Percentiles rank a stretch among this genome's conserved stretches.
phyloP scores from a whole-genome alignment of 805 yeast genomes.

The Saccharomycopsis schoenii region DNA sequence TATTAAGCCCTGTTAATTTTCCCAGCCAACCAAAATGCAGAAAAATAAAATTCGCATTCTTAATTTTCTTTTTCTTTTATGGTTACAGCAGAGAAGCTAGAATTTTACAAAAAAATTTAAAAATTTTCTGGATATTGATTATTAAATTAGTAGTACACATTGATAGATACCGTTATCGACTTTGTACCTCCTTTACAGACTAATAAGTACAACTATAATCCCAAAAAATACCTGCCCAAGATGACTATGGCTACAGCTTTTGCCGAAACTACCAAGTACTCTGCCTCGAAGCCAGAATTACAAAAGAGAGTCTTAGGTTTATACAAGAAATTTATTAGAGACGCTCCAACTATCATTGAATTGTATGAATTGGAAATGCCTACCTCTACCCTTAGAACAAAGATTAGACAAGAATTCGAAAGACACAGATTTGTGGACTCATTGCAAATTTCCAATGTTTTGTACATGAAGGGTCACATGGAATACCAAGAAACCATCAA shows the following conservation, averaged over 20 bases:
- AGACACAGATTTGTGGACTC: constrained; percentile 69
- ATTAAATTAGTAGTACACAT: background rate
- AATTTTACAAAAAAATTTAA: background rate
- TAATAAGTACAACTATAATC: background rate
- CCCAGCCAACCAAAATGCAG: constrained; percentile 1
- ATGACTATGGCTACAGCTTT: constrained; percentile 73
- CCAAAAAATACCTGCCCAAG: background rate
- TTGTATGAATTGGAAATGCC: constrained; percentile 70
- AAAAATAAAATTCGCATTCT: background rate
- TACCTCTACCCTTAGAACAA: constrained; percentile 67
- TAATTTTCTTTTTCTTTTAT: background rate
- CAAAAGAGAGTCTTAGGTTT: constrained; percentile 53
- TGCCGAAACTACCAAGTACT: constrained; percentile 70
- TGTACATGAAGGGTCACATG: constrained; percentile 79
- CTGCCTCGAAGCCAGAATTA: constrained; percentile 52
- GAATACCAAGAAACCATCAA: constrained; percentile 81
- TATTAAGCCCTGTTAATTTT: background rate
- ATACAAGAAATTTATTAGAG: constrained; percentile 63
- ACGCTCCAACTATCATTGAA: constrained; percentile 49
- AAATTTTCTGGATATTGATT: background rate
- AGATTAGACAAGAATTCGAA: constrained; percentile 83
- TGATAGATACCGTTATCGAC: too few relatives aligned
- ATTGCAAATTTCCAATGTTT: constrained; percentile 53
- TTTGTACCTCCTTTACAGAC: too few relatives aligned
- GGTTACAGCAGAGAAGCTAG: background rate